Conservation (phyloP, 2,329 filamentous ascomycete species). For the Colletotrichum brevisporum region DNA sequence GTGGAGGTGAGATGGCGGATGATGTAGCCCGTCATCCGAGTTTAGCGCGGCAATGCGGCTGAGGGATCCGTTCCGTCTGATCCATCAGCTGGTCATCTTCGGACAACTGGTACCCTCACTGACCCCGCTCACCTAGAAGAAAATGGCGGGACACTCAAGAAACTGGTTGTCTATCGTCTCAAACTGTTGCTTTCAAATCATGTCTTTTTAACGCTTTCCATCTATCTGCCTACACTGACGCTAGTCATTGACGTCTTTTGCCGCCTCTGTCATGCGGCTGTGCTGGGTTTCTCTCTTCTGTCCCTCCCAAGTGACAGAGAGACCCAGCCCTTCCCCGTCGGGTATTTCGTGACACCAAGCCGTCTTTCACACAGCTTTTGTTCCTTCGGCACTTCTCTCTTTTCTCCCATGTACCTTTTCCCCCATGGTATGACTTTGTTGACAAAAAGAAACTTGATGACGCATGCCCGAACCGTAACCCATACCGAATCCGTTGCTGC, state of each 20-base stretch:
- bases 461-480: conserved; percentile 38
- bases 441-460: conserved; percentile 36
- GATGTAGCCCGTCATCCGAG: background rate
- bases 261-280: conserved; percentile 33
- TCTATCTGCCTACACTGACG: conserved; percentile 42
- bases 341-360: conserved; percentile 34
- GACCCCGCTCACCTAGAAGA: no score
- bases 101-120: no score
- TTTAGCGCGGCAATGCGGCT: background rate
- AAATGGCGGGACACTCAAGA: no score
- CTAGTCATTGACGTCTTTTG: conserved; percentile 37
- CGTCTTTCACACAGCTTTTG: conserved; percentile 12
- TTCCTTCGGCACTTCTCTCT: conserved; percentile 1
- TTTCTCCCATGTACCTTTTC: conserved; percentile 25
- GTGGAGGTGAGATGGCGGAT: background rate
- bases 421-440: conserved; percentile 35
- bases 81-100: background rate
- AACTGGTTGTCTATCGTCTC: no score
- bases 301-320: conserved; percentile 10
- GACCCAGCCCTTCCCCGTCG: conserved; percentile 23
- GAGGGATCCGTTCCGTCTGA: background rate
- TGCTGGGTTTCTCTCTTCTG: conserved; percentile 20
- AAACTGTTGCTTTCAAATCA: conserved; percentile 28
- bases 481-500: conserved; percentile 39
- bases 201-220: conserved; percentile 40